Base-by-base conservation (phyloP, 108 stramenopile species). In the Epipyxis sp. region DNA sequence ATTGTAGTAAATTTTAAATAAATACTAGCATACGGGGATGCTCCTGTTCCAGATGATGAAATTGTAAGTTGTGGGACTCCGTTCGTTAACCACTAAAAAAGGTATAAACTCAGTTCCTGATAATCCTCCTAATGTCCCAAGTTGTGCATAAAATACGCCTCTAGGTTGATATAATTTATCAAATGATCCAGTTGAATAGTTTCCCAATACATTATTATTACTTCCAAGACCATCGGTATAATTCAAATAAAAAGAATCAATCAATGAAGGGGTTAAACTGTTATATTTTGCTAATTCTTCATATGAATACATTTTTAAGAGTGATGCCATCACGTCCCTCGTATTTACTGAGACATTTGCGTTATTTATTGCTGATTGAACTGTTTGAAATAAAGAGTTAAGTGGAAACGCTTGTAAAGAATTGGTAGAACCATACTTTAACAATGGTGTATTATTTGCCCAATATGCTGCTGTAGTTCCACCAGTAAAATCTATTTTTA, bases 231-330 rank as follows among this genome's bases (percentile, higher is more conserved):
- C 54, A 57, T 57, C 54, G 25, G 54, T 57, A 25, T 57, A 57
- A 57, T 57, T 57, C 25, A 20, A 25, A 25, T 57, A 57, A 25
- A 57, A 57, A 57, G 20, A 20, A 57, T 57, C 54, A 57, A 57
- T 25, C 16, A 57, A 25, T 20, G 54, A 57, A 16, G 54, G 54
- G 16, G 54, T 57, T 25, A 57, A 20, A 25, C 20, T 20, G 54
- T 57, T 57, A 25, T 57, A 57, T 25, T 57, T 57, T 57, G 54
- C 54, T 25, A 57, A 57, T 57, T 57, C 54, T 25, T 57, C 54
- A 57, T 57, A 57, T 57, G 16, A 20, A 25, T 57, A 57, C 25
- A 57, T 16, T 57, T 57, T 57, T 57, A 57, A 57, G 25, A 57
- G 54, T 25, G 54, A 16, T 20, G 54, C 20, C 16, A 57, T 16